Evolutionary conservation across 345 rosid species (phyloP).

Genomic region (Crucihimalaya himalaica): DNA sequence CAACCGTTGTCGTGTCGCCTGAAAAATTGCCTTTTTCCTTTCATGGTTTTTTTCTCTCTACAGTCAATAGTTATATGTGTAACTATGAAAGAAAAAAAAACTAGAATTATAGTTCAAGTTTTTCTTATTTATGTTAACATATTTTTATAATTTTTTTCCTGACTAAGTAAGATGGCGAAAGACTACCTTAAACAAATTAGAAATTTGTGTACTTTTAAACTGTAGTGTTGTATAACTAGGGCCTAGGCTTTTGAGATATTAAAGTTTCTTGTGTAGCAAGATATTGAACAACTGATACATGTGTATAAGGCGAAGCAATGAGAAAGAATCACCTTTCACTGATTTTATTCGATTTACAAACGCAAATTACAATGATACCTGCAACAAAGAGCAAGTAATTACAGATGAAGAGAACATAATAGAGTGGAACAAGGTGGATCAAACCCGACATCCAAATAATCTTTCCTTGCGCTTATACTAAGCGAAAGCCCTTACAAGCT

Average conservation of each 20-base stretch:
- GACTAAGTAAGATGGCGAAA: no score
- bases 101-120: no score
- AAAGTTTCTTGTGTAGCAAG: background rate
- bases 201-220: no score
- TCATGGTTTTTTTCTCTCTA: no score
- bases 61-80: no score
- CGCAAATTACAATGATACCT: background rate
- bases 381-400: background rate
- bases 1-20: no score
- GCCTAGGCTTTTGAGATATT: background rate
- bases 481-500: constrained; percentile 51
- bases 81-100: no score
- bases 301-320: background rate
- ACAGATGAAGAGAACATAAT: background rate
- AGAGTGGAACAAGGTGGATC: background rate
- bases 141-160: no score
- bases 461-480: constrained; percentile 66
- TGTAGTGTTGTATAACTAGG: background rate
- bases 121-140: no score
- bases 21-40: no score
- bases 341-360: background rate
- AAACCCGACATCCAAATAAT: constrained; percentile 51
- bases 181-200: no score
- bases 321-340: background rate
- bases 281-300: background rate